Evolutionary conservation across 768 basidiomycete genomes (phyloP), one percentile per base, ranked within the genome.

Genomic region (Neoboletus subvelutipes): DNA sequence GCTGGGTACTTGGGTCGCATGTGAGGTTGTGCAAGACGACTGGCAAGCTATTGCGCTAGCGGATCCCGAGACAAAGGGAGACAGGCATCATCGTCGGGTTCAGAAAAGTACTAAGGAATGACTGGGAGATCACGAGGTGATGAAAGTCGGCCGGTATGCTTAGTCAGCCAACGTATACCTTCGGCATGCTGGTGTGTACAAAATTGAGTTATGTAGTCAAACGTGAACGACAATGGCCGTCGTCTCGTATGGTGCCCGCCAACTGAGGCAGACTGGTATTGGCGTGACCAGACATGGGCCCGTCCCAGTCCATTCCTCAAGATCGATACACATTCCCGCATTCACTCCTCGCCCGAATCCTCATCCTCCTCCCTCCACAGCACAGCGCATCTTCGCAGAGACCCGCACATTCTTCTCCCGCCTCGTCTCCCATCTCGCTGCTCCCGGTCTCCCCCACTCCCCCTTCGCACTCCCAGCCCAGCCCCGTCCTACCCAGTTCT

Each of bases 391-490:
- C 45, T 71, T 87, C 55, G 74, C 76, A 18, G 76, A 81, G 41
- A 80, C 87, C 17, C 81, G 78, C 55, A 78, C 77, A n/a, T 56
- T 87, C 36, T 62, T 89, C 46, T 73, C 81, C 45, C 78, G 76
- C 36, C 77, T 90, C 57, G 77, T 86, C 54, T 73, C 79, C 12
- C 78, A 82, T 52, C 77, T 88, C 34, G 80, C 82, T 37, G 68
- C 87, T 5, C 86, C 87, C 4, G 83, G 84, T 50, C 67, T 62
- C 24, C 59, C 75, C 43, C 73, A 26, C 68, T 73, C 61, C 45
- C 69, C 13, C 57, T 67, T 31, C n/a, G 62, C 52, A n/a, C 33
- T 39, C 45, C 22, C n/a, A 18, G 18, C 50, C 20, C 60, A 57
- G 7, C 54, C 52, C 39, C 70, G 56, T 29, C 57, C 61, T 6